phyloP scores from a whole-genome alignment of 768 basidiomycete species.

The Tylopilus sp. region DNA sequence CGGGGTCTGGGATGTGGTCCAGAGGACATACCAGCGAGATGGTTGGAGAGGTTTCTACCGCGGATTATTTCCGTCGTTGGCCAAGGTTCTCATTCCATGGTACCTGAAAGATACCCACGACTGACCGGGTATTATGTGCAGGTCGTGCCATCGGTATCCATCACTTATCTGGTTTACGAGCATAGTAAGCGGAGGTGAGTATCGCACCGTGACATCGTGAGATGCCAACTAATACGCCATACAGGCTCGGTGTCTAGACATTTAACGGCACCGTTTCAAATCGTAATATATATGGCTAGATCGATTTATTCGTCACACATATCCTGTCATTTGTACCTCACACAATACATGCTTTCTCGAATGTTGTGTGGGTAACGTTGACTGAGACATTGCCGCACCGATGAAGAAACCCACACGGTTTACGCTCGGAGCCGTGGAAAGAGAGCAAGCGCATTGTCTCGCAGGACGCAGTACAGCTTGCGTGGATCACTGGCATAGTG shows the following conservation, averaged over 20 bases:
- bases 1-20: slow-evolving; percentile 81
- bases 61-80: slow-evolving; percentile 86
- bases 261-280: slow-evolving; percentile 6
- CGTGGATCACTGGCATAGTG: slow-evolving; percentile 41
- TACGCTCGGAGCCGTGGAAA: slow-evolving; percentile 39
- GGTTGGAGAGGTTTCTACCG: slow-evolving; percentile 96
- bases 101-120: background rate
- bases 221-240: background rate
- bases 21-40: slow-evolving; percentile 76
- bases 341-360: slow-evolving; percentile 20
- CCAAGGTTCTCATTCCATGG: slow-evolving; percentile 57
- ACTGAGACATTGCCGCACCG: background rate
- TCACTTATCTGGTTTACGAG: slow-evolving; percentile 94
- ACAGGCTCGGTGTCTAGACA: slow-evolving; percentile 60
- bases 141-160: slow-evolving; percentile 96
- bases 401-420: background rate
- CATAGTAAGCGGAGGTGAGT: slow-evolving; percentile 75
- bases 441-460: slow-evolving; percentile 49
- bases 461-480: slow-evolving; percentile 43
- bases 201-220: background rate
- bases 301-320: slow-evolving; percentile 23
- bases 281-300: slow-evolving; percentile 26
- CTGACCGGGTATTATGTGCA: slow-evolving; percentile 28
- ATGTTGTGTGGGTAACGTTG: slow-evolving; percentile 6
- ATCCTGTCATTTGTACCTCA: slow-evolving; percentile 26